Evolutionary conservation across 306 rosid genomes (phyloP), one percentile per base, ranked within the genome.

Genomic region (Rosa chinensis): DNA sequence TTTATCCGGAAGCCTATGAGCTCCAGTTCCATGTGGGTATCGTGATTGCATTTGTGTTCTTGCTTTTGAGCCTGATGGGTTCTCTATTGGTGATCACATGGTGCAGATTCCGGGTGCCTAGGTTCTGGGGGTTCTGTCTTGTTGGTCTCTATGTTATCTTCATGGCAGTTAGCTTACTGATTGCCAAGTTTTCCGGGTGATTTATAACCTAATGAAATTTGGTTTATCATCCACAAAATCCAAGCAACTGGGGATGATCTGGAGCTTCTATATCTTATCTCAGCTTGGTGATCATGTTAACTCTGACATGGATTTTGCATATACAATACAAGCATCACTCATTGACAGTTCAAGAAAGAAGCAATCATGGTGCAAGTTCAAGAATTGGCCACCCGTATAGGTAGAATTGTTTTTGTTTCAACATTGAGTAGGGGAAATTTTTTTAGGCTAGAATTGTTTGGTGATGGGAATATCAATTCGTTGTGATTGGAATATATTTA

Each of bases 121-220:
- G 93, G 84, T 89, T 87, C 80, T 95, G 98, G 98, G 99, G 99
- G 25, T 93, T 91, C 87, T 95, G 94, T 75, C 94, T 93, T 28
- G 99, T 95, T 40, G 93, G 97, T 32, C 84, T 95, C 64, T 95
- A 93, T 83, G 80, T 87, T 74, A 80, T 84, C 77, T 95, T 95
- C 79, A 91, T 73, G 84, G 99, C 92, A 13, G 83, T 75, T 64
- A 91, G 99, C 87, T 78, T 89, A 79, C 40, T 89, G 42, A 80
- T 84, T 83, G 94, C 94, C 82, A 86, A 85, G 87, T 91, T 93
- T 88, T 89, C 93, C 20, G 84, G 89, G 78, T 86, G 89, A 93
- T 80, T 76, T 50, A 47, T 53, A 17, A 70, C 18, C 10, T 21
- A 50, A n/a, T 40, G 35, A 21, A 0, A 59, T 23, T 71, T 0